Evolutionary conservation across 441 rosid species (phyloP).

Genomic region (Sinapis alba): DNA sequence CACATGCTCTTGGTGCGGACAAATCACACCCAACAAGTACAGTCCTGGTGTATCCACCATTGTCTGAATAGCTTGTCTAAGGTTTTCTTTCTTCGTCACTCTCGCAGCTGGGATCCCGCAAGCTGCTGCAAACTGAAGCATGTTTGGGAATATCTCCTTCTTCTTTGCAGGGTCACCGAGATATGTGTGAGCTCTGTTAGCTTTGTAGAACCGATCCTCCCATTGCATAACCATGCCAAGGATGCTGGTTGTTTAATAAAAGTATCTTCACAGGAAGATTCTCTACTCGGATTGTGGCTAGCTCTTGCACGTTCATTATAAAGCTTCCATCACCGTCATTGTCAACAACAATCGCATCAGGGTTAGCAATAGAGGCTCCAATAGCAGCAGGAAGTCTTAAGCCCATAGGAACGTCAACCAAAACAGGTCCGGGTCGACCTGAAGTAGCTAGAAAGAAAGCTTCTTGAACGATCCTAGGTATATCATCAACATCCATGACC

Average conservation of each 20-base stretch:
- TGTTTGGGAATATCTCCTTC: slow-evolving; percentile 77
- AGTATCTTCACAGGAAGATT: slow-evolving; percentile 83
- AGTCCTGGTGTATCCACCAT: slow-evolving; percentile 95
- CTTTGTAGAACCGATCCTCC: slow-evolving; percentile 93
- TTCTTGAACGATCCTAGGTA: slow-evolving; percentile 77
- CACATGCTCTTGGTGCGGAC: slow-evolving; percentile 97
- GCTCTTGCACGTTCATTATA: slow-evolving; percentile 89
- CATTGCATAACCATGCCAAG: slow-evolving; percentile 95
- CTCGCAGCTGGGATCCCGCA: slow-evolving; percentile 87
- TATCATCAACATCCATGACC: slow-evolving; percentile 82
- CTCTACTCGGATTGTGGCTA: slow-evolving; percentile 83
- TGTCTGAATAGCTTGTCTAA: slow-evolving; percentile 75
- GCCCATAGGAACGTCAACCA: slow-evolving; percentile 95
- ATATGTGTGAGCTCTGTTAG: slow-evolving; percentile 88
- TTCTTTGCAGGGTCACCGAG: slow-evolving; percentile 77
- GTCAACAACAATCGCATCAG: slow-evolving; percentile 74
- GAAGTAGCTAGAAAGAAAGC: slow-evolving; percentile 85
- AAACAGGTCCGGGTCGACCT: slow-evolving; percentile 85
- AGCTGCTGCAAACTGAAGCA: slow-evolving; percentile 81
- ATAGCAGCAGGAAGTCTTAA: slow-evolving; percentile 94
- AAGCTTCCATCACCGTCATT: slow-evolving; percentile 98
- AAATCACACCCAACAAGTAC: slow-evolving; percentile 77
- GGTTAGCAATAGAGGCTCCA: slow-evolving; percentile 90
- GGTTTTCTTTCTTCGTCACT: slow-evolving; percentile 60
- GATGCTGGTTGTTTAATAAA: slow-evolving; percentile 85